phyloP scores from a whole-genome alignment of 2,329 filamentous ascomycete species.

The Neopestalotiopsis sp. region DNA sequence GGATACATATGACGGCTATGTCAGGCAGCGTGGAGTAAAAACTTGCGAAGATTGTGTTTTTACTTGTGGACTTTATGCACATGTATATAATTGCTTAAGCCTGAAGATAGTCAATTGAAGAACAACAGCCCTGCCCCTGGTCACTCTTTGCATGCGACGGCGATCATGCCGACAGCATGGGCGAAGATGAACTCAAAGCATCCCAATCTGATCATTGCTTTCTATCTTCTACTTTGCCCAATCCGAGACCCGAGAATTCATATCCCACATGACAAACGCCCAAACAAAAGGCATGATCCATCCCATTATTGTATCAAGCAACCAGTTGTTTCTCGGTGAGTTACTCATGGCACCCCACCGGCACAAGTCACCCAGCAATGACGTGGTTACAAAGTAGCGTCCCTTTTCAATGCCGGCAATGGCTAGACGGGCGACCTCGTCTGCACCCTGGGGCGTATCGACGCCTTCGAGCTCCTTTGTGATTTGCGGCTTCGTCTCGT shows the following conservation, averaged over 20 bases:
- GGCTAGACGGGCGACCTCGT: conserved; percentile 73
- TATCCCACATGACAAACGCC: conserved; percentile 58
- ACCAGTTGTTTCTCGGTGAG: conserved; percentile 58
- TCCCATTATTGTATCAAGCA: conserved; percentile 60
- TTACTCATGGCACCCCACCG: conserved; percentile 62
- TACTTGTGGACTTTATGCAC: no score
- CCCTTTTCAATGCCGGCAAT: conserved; percentile 78
- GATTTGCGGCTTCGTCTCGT: conserved; percentile 75
- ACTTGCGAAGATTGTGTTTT: no score
- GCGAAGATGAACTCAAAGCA: no score
- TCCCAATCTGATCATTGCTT: no score
- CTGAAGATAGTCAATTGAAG: no score
- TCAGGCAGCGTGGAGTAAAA: no score
- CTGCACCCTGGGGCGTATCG: conserved; percentile 76
- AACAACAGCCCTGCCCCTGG: no score
- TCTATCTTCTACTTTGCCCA: no score
- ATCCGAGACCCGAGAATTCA: conserved; percentile 62
- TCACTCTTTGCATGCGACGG: no score
- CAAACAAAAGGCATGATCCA: conserved; percentile 57
- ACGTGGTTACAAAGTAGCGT: conserved; percentile 77
- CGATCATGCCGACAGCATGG: no score
- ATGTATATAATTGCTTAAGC: no score
- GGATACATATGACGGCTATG: no score
- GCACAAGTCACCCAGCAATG: conserved; percentile 73
- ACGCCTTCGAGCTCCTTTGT: conserved; percentile 77